phyloP scores from a whole-genome alignment of 768 basidiomycete genomes.

The Auricularia sp. region DNA sequence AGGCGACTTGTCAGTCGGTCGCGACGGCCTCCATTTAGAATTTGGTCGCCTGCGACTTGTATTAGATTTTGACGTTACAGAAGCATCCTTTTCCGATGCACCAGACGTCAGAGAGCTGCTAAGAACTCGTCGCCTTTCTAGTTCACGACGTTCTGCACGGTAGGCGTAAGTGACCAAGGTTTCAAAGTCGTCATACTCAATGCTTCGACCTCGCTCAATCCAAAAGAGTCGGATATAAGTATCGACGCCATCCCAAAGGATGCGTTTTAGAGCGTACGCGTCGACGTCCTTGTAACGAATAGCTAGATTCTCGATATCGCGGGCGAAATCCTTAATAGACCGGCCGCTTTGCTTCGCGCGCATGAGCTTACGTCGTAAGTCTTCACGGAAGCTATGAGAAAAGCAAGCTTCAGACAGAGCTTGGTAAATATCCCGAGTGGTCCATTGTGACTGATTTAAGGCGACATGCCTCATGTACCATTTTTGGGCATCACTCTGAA shows the following conservation, averaged over 20 bases:
- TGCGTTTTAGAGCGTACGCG: background rate
- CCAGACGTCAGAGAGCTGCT: too few species aligned
- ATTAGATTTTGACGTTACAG: too few species aligned
- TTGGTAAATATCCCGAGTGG: background rate
- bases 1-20: too few species aligned
- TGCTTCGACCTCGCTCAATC: background rate
- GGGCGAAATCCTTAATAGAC: background rate
- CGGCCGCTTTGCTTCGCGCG: background rate
- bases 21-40: too few species aligned
- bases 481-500: background rate
- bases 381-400: background rate
- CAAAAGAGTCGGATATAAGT: too few species aligned
- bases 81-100: too few species aligned
- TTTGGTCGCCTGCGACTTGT: too few species aligned
- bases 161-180: background rate
- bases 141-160: too few species aligned
- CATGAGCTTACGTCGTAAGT: background rate
- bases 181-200: background rate
- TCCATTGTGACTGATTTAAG: background rate
- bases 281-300: background rate
- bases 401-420: background rate
- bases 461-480: background rate
- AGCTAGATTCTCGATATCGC: background rate
- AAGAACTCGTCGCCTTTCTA: too few species aligned
- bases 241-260: background rate